A percentile compares a stretch with the other conserved stretches of the same genome.
Evolutionary conservation across 768 basidiomycete genomes (phyloP).

Genomic region (Suillus clintonianus): DNA sequence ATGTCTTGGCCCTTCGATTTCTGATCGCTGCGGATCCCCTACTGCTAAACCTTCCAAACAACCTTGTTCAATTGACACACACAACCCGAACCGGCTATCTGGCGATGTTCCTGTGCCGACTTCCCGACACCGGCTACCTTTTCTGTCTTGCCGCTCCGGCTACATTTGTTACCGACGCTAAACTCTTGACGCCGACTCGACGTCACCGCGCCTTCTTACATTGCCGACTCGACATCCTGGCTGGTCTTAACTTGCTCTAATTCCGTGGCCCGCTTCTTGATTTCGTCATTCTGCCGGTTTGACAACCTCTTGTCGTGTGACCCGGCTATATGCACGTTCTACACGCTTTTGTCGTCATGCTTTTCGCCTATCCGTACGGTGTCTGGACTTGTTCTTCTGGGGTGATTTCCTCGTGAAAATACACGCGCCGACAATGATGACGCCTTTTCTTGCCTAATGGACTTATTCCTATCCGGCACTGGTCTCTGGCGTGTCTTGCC

Average conservation of each 20-base stretch:
- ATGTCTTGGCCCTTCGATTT: background rate
- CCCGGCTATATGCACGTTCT: background rate
- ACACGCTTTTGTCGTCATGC: conserved; percentile 12
- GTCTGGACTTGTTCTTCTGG: background rate
- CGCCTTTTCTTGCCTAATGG: conserved; percentile 3
- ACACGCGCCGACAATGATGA: background rate
- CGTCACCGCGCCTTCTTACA: background rate
- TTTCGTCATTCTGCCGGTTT: background rate
- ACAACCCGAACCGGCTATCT: background rate
- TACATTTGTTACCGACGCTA: background rate
- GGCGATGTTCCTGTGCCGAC: background rate
- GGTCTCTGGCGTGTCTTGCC: background rate
- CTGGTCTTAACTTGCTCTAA: background rate
- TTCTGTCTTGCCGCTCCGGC: background rate
- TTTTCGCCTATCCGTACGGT: conserved; percentile 10
- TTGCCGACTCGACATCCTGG: background rate
- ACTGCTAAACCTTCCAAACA: background rate
- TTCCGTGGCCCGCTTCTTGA: background rate
- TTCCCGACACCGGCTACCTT: background rate
- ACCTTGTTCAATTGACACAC: background rate
- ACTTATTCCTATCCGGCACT: background rate
- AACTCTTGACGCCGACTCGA: background rate
- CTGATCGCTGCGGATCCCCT: background rate
- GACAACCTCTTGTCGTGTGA: background rate
- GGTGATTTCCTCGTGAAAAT: conserved; percentile 9